Base-by-base conservation (phyloP, 768 basidiomycete genomes). In the Lactarius vividus region DNA sequence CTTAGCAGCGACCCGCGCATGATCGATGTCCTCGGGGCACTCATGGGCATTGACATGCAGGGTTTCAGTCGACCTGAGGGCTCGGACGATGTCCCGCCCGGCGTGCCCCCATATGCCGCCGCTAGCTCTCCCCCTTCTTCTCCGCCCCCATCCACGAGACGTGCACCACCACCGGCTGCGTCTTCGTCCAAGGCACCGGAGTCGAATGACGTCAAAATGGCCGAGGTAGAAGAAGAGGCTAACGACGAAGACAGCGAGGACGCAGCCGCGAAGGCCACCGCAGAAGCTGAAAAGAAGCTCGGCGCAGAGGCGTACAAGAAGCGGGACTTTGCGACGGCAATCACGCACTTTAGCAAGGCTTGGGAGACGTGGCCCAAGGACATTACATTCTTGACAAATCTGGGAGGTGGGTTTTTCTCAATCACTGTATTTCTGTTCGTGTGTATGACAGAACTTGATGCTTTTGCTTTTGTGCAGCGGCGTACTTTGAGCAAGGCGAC, bases 361-460 rank as follows among this genome's bases (percentile, higher is more conserved):
- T 98, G 96, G 95, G 93, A 96, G 67, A 73, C 84, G 20, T 96
- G 88, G 85, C 93, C 94, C 31, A 91, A 96, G 79, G 95, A 99
- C 75, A 82, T 98, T 67, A 91, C 94, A 13, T 98, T 88, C 84
- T 80, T 98, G 64, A 94, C 94, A 57, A 99, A 99, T 77, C 77
- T 96, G 53, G 87, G 86, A 68, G 92, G 92, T 92, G 67, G 54
- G 82, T 33, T 13, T 57, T 33, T 55, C 37, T 31, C 33, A 53
- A 33, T n/a, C 46, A 1, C 3, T 44, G 9, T 35, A 10, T 9
- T 57, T 20, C 63, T 37, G 8, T 40, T 31, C 13, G 46, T 61
- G 28, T 33, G 33, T 33, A 42, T 44, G 57, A 18, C 57, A 63
- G 11, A 71, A 55, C 59, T 44, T 46, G n/a, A 31, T 57, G 29